Percentiles rank a stretch among this genome's conserved stretches.
Evolutionary conservation across 129 eudicot species (phyloP).

Genomic region (carrot (Daucus carota)): DNA sequence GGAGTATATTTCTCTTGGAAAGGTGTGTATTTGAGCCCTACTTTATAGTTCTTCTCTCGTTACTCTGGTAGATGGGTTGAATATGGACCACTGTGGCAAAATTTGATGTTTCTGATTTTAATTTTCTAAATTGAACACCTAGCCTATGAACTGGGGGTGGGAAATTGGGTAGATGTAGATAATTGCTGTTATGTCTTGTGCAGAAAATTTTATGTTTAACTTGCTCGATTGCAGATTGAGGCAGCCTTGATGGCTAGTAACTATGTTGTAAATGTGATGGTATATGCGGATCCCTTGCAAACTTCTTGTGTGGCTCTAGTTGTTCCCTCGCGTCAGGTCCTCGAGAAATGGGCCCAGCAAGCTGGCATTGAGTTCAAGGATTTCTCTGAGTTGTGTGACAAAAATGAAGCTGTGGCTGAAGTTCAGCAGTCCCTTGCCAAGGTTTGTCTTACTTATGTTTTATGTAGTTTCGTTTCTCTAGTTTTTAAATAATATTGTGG

Average conservation of each 20-base stretch:
- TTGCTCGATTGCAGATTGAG: constrained; percentile 56
- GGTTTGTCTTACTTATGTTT: constrained; percentile 36
- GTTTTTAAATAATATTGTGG: too few relatives aligned
- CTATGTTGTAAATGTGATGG: constrained; percentile 72
- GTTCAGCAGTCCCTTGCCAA: constrained; percentile 71
- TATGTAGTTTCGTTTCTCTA: too few relatives aligned
- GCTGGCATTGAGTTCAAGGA: constrained; percentile 47
- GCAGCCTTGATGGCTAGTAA: constrained; percentile 77
- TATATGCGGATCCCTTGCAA: constrained; percentile 88
- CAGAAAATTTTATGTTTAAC: not conserved
- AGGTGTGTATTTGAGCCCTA: constrained; percentile 35
- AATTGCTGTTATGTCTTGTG: not conserved
- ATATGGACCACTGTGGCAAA: not conserved
- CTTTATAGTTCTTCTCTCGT: not conserved
- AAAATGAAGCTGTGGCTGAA: constrained; percentile 53
- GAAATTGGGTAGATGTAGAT: not conserved
- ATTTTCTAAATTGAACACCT: not conserved
- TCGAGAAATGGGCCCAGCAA: constrained; percentile 80
- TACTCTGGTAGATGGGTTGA: not conserved
- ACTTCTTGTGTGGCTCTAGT: constrained; percentile 71
- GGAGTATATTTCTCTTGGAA: constrained; percentile 90
- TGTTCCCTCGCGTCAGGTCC: constrained; percentile 65
- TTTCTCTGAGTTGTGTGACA: constrained; percentile 64
- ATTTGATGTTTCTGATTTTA: not conserved
- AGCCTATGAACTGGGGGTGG: not conserved